A percentile compares a stretch with the other conserved stretches of the same genome.
Conservation (phyloP, 2,329 filamentous ascomycete genomes). For the Sporothrix curviconia region DNA sequence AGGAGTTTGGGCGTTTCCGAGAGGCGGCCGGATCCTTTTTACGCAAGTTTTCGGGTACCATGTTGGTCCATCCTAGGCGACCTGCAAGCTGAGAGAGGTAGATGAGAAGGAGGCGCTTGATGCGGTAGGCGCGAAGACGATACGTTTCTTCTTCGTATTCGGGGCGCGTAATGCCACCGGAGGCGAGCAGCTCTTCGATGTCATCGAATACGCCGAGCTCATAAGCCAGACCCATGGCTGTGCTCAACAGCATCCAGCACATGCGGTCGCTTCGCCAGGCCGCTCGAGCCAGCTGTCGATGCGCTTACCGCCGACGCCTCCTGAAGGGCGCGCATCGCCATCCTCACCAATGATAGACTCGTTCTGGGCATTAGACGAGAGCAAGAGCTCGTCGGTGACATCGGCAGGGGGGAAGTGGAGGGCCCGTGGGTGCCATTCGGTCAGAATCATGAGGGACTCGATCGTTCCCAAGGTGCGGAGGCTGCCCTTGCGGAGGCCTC, state of each 20-base stretch:
- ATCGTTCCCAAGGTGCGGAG: slow-evolving; percentile 87
- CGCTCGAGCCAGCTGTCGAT: slow-evolving; percentile 94
- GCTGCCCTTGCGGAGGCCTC: slow-evolving; percentile 67
- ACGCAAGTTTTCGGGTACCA: slow-evolving; percentile 68
- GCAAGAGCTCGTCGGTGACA: slow-evolving; percentile 60
- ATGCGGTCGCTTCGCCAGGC: slow-evolving; percentile 92
- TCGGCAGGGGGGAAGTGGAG: slow-evolving; percentile 88
- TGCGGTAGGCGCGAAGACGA: slow-evolving; percentile 68
- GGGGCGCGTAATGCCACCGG: slow-evolving; percentile 52
- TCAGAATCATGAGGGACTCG: slow-evolving; percentile 87
- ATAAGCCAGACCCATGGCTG: slow-evolving; percentile 81
- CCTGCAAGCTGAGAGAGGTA: slow-evolving; percentile 94
- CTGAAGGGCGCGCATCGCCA: slow-evolving; percentile 45
- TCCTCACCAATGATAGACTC: slow-evolving; percentile 36
- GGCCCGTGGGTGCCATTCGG: slow-evolving; percentile 93
- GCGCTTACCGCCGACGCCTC: slow-evolving; percentile 72
- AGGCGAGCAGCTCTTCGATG: slow-evolving; percentile 63
- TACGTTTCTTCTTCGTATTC: slow-evolving; percentile 71
- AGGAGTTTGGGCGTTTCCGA: slow-evolving; percentile 8
- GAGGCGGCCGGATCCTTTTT: slow-evolving; percentile 52
- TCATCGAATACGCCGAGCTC: slow-evolving; percentile 95
- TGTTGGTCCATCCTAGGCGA: slow-evolving; percentile 83
- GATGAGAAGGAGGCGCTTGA: slow-evolving; percentile 79
- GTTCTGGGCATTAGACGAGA: slow-evolving; percentile 51
- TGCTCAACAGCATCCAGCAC: slow-evolving; percentile 96